A percentile compares a stretch with the other conserved stretches of the same genome.
phyloP scores from a whole-genome alignment of 345 rosid genomes.

The Eutrema heterophyllum region DNA sequence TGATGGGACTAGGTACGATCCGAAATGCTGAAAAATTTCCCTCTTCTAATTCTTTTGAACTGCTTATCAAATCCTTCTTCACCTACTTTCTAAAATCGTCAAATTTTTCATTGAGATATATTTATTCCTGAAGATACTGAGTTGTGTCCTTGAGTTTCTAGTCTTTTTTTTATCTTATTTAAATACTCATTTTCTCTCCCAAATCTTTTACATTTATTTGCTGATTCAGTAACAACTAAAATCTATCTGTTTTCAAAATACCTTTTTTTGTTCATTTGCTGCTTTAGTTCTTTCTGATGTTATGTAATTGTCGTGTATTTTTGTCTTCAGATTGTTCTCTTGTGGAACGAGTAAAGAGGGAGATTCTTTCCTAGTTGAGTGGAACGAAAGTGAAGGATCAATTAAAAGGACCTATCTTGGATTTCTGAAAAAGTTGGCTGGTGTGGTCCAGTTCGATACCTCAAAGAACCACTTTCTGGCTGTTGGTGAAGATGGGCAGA shows the following conservation, averaged over 20 bases:
- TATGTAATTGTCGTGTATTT: neutral
- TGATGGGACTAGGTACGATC: slow-evolving; percentile 63
- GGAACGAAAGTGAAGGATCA: slow-evolving; percentile 95
- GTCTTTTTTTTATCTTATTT: neutral
- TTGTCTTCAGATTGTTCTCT: slow-evolving; percentile 65
- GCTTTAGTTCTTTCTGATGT: slow-evolving; percentile 8
- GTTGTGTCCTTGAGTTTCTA: neutral
- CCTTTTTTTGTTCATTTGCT: neutral
- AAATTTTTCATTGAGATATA: neutral
- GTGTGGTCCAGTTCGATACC: slow-evolving; percentile 79
- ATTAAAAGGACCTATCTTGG: slow-evolving; percentile 70
- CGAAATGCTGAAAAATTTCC: neutral
- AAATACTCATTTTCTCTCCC: neutral
- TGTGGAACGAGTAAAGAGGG: slow-evolving; percentile 95
- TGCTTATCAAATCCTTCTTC: neutral
- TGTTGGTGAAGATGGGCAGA: slow-evolving; percentile 82
- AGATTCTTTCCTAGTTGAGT: slow-evolving; percentile 74
- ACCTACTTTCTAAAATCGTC: neutral
- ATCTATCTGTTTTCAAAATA: neutral
- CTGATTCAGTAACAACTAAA: neutral
- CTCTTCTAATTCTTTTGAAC: neutral
- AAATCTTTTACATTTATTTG: neutral
- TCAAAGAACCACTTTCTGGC: slow-evolving; percentile 84
- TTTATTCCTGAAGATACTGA: neutral
- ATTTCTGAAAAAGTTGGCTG: slow-evolving; percentile 55